Evolutionary conservation across 202 grass and related monocot species (phyloP).

Genomic region (Bolboschoenoplectus hybrid): DNA sequence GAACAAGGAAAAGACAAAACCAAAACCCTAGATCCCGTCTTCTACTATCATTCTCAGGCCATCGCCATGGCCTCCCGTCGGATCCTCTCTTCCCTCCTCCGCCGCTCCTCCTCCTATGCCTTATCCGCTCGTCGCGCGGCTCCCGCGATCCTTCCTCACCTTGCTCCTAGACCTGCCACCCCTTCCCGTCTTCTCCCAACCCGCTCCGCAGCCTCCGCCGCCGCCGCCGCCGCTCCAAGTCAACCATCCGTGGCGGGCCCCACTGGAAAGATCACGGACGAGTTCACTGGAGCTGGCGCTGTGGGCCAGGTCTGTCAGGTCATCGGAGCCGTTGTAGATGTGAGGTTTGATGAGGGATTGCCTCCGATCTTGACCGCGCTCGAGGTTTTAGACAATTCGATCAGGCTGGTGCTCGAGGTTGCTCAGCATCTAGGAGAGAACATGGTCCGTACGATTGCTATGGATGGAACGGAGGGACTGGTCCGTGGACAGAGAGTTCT

Average conservation of each 20-base stretch:
- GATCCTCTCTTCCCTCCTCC: conserved; percentile 69
- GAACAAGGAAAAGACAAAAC: conserved; percentile 27
- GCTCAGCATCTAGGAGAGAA: conserved; percentile 96
- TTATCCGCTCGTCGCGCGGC: conserved; percentile 47
- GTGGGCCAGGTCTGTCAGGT: conserved; percentile 92
- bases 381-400: conserved; percentile 90
- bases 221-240: conserved; percentile 14
- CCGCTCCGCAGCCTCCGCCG: conserved; percentile 59
- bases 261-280: conserved; percentile 81
- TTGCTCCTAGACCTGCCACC: conserved; percentile 47
- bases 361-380: conserved; percentile 93
- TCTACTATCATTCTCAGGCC: conserved; percentile 45
- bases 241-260: conserved; percentile 36
- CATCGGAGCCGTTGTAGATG: conserved; percentile 95
- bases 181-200: conserved; percentile 72
- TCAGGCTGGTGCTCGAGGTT: conserved; percentile 91
- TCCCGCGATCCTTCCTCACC: conserved; percentile 36
- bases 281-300: conserved; percentile 90
- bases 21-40: conserved; percentile 67
- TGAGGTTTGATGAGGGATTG: conserved; percentile 80
- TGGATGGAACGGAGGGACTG: conserved; percentile 94
- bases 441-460: conserved; percentile 92
- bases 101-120: conserved; percentile 48
- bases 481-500: conserved; percentile 90
- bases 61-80: conserved; percentile 93